Base-by-base conservation (phyloP, 2,329 filamentous ascomycete genomes). In the Colletotrichum acutatum region DNA sequence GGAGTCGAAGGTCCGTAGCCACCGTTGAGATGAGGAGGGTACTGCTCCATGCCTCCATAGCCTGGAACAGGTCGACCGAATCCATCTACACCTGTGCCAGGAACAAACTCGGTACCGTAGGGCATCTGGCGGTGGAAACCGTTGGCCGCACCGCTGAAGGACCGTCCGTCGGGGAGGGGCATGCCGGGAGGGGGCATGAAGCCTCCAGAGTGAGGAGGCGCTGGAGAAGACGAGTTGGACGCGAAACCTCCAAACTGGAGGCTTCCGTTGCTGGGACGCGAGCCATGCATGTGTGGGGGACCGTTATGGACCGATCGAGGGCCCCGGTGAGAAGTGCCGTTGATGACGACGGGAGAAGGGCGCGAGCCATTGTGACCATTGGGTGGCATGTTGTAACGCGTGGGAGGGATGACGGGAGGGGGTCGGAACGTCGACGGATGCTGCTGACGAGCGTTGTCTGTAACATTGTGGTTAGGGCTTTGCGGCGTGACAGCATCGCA, bases 211-310 rank as follows among this genome's bases (percentile, higher is more conserved):
- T 81, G 83, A 65, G 88, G 88, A 54, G 86, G 86, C 24, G 83
- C 88, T 1, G 90, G 90, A 5, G 90, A 92, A 0, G 90, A 88
- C 66, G 84, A 87, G 76, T 88, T 87, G 14, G 90, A 91, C 22
- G 85, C 86, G 74, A 89, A 87, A 7, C 83, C 84, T 42, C 88
- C 88, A 76, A 91, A 91, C 74, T 90, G 84, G 5, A 91, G 81
- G 78, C 86, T 90, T 49, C 87, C 85, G 71, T 86, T 86, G 78
- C 87, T 91, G 16, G 84, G 85, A 66, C 88, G 89, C 53, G 85
- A 79, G 64, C 89, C 87, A 75, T 90, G 88, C 76, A 87, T 79
- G 37, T 78, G 79, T 24, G 77, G 78, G 19, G 78, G 83, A 28
- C 81, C 81, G 54, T 82, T 82, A 42, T 81, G 78, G 30, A 79